Conservation (phyloP, 306 rosid species). For the Sicyos baderoa region DNA sequence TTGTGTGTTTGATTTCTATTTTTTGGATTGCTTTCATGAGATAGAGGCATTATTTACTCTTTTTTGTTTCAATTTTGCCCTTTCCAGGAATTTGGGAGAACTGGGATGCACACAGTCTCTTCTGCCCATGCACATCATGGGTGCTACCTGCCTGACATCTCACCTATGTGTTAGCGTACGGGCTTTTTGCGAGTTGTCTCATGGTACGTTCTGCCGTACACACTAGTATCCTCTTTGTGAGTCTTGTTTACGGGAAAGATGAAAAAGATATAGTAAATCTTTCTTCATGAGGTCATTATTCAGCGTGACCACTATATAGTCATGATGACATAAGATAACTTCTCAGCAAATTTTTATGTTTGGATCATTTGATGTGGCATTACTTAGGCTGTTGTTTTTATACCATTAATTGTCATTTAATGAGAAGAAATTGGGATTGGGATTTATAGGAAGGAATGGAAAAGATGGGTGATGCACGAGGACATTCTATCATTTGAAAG, state of each 20-base stretch:
- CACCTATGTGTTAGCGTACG: conserved; percentile 44
- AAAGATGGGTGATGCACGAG: conserved; percentile 76
- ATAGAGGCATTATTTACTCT: neutral
- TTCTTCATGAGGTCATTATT: conserved; percentile 10
- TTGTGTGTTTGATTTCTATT: neutral
- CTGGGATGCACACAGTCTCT: conserved; percentile 72
- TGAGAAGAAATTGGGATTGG: conserved; percentile 56
- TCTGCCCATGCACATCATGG: conserved; percentile 42
- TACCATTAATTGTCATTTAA: conserved; percentile 40
- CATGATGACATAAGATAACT: conserved; percentile 7
- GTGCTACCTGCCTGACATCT: conserved; percentile 46
- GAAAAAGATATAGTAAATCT: conserved; percentile 26
- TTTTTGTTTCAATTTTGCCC: neutral
- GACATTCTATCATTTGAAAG: conserved; percentile 44
- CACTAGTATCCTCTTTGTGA: conserved; percentile 98
- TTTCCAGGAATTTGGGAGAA: conserved; percentile 66
- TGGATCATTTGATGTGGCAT: conserved; percentile 26
- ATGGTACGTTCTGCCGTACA: conserved; percentile 96
- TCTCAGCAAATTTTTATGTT: conserved; percentile 18
- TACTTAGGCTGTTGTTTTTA: conserved; percentile 36
- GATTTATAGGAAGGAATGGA: conserved; percentile 83
- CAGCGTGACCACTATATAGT: neutral
- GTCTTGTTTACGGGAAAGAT: conserved; percentile 63
- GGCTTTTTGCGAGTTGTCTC: conserved; percentile 78
- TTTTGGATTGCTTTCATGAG: conserved; percentile 5